Conservation (phyloP, 2,329 filamentous ascomycete species). For the Westerdykella ornata region DNA sequence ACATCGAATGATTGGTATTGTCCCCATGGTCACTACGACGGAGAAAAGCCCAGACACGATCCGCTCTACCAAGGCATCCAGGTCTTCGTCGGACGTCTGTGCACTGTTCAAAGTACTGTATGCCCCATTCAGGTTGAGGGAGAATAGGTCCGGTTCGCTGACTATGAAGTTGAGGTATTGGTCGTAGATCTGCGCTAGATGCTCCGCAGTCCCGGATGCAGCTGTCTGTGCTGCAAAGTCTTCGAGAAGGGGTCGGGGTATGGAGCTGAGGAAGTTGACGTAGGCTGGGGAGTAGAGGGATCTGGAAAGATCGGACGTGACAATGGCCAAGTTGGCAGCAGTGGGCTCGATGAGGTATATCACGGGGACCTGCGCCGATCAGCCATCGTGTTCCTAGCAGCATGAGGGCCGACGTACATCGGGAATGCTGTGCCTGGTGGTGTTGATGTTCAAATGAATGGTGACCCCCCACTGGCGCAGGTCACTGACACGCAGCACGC, state of each 20-base stretch:
- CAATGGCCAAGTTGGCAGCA: slow-evolving; percentile 67
- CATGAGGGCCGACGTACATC: slow-evolving; percentile 55
- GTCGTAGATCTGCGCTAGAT: slow-evolving; percentile 87
- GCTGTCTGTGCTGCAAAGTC: slow-evolving; percentile 90
- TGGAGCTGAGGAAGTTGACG: slow-evolving; percentile 92
- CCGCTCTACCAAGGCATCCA: slow-evolving; percentile 79
- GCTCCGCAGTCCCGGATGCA: slow-evolving; percentile 73
- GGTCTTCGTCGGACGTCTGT: slow-evolving; percentile 79
- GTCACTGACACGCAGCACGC: slow-evolving; percentile 88
- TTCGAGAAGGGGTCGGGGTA: slow-evolving; percentile 83
- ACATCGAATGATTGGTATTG: slow-evolving; percentile 91
- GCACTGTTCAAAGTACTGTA: slow-evolving; percentile 97
- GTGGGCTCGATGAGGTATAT: slow-evolving; percentile 95
- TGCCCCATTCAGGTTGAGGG: slow-evolving; percentile 84
- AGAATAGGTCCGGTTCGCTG: slow-evolving; percentile 91
- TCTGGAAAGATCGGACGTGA: slow-evolving; percentile 78
- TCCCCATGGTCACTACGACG: slow-evolving; percentile 97
- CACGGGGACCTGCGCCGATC: slow-evolving; percentile 53
- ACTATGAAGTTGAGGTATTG: slow-evolving; percentile 98
- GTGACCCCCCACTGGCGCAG: slow-evolving; percentile 71
- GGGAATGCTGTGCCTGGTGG: slow-evolving; percentile 79
- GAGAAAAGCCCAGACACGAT: slow-evolving; percentile 97
- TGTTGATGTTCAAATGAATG: slow-evolving; percentile 58
- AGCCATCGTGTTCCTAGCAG: slow-evolving; percentile 5
- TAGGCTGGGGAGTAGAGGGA: slow-evolving; percentile 90